Base-by-base conservation (phyloP, 1,284 basidiomycete genomes). In the Trametes polyzona region DNA sequence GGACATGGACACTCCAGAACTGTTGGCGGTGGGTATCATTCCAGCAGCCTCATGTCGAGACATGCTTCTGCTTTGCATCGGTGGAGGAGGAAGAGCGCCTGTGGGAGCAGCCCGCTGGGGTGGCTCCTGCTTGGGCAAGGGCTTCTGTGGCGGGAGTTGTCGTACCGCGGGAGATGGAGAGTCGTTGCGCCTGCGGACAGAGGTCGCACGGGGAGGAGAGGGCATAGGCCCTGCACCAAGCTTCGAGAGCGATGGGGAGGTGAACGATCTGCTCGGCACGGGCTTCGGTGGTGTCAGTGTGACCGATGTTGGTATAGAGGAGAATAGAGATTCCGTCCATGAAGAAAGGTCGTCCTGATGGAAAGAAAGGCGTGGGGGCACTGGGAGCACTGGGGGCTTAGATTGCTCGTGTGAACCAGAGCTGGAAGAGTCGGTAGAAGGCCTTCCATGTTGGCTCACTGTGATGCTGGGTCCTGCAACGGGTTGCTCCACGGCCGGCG, bases 281-380 rank as follows among this genome's bases (percentile, higher is more conserved):
- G 59, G 55, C 27, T 56, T 62, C 3, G 59, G 56, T 11, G 57
- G 55, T 7, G 61, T 59, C 30, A 54, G 24, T 11, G 57, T 61
- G 29, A 59, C 47, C 23, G 58, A 21, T 3, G 54, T 44, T 2
- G 70, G 70, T 26, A 72, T 66, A 10, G 67, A 67, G 4, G 70
- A 72, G 29, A 72, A 67, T 10, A 72, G 57, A 7, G 67, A 66
- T 51, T 70, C 70, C 4, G 69, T 65, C 69, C 70, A 72, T 24
- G 63, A 67, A 2, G 68, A 65, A 21, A 72, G 58, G 43, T 72
- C 70, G 43, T 72, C 70, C 54, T 68, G 66, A 36, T 68, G 66
- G 23, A 72, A 57, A 3, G 70, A 72, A 3, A 72, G 54, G 14
- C 70, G 62, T 14, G 70, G 70, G 16, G 70, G 64, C 17, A 55